phyloP scores from a whole-genome alignment of 768 basidiomycete genomes.

The Lentinula sp. region DNA sequence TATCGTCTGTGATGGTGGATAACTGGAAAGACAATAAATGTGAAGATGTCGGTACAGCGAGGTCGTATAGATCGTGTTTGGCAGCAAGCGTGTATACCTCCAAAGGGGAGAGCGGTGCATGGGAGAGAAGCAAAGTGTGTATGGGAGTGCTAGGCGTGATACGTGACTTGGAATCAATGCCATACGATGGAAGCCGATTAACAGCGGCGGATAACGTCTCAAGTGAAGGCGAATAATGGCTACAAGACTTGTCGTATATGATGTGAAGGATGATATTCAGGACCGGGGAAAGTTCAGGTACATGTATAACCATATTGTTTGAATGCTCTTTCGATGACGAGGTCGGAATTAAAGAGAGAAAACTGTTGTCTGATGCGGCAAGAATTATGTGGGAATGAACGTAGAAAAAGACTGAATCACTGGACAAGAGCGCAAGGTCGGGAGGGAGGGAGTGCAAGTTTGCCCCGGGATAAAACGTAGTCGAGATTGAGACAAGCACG shows the following conservation, averaged over 20 bases:
- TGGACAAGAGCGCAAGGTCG: conserved; percentile 61
- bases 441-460: conserved; percentile 37
- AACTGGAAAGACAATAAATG: conserved; percentile 71
- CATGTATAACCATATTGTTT: conserved; percentile 45
- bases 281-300: conserved; percentile 54
- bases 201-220: conserved; percentile 52
- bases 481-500: conserved; percentile 68
- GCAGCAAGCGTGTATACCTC: conserved; percentile 72
- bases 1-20: conserved; percentile 61
- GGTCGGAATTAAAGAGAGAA: conserved; percentile 51
- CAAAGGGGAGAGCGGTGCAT: conserved; percentile 63
- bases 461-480: conserved; percentile 73
- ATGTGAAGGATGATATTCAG: conserved; percentile 72
- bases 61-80: conserved; percentile 56
- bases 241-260: conserved; percentile 66
- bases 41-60: conserved; percentile 71
- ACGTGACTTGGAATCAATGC: conserved; percentile 42
- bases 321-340: conserved; percentile 32
- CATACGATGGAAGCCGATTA: conserved; percentile 51
- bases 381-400: conserved; percentile 59
- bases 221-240: conserved; percentile 68
- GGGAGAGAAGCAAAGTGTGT: conserved; percentile 53
- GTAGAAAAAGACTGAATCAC: conserved; percentile 82
- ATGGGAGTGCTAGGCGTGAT: conserved; percentile 50
- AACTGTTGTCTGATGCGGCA: conserved; percentile 55